Percentiles rank a stretch among this genome's conserved stretches.
Conservation (phyloP, 768 basidiomycete species). For the Gautieria morchelliformis region DNA sequence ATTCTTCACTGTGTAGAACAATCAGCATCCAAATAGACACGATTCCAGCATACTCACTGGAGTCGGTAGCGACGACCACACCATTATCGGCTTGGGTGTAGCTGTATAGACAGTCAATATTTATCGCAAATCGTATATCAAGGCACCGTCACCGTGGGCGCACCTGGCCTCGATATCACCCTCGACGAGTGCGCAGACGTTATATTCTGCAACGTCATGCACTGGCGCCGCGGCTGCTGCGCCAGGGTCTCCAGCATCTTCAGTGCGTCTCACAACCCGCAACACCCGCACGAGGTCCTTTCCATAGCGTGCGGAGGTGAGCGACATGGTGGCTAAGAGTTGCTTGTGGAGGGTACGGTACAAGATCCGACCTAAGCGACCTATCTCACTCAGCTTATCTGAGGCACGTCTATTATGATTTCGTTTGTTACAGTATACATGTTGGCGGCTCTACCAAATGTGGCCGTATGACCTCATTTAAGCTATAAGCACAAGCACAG, state of each 20-base stretch:
- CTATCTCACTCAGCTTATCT: too few relatives aligned
- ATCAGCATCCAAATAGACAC: not conserved
- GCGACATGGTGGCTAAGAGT: slow-evolving; percentile 11
- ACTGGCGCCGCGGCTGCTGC: slow-evolving; percentile 10
- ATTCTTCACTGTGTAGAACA: slow-evolving; percentile 44
- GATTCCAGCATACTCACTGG: slow-evolving; percentile 35
- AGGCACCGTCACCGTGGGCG: not conserved
- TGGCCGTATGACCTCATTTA: too few relatives aligned
- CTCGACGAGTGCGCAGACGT: slow-evolving; percentile 69
- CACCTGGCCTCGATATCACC: slow-evolving; percentile 75
- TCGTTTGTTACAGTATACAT: too few relatives aligned
- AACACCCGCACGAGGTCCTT: slow-evolving; percentile 86
- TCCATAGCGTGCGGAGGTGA: slow-evolving; percentile 60
- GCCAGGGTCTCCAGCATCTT: slow-evolving; percentile 18
- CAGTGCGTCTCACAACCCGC: slow-evolving; percentile 65
- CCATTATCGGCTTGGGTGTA: slow-evolving; percentile 87
- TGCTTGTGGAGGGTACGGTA: too few relatives aligned
- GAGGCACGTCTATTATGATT: too few relatives aligned
- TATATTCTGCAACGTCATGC: slow-evolving; percentile 80
- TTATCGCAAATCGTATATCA: not conserved
- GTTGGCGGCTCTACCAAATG: too few relatives aligned
- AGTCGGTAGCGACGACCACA: slow-evolving; percentile 85
- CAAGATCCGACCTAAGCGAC: too few relatives aligned
- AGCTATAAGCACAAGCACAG: not conserved
- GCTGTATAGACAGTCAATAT: slow-evolving; percentile 27